Evolutionary conservation across 805 yeast species (phyloP).

Genomic region (Saturnispora silvae): DNA sequence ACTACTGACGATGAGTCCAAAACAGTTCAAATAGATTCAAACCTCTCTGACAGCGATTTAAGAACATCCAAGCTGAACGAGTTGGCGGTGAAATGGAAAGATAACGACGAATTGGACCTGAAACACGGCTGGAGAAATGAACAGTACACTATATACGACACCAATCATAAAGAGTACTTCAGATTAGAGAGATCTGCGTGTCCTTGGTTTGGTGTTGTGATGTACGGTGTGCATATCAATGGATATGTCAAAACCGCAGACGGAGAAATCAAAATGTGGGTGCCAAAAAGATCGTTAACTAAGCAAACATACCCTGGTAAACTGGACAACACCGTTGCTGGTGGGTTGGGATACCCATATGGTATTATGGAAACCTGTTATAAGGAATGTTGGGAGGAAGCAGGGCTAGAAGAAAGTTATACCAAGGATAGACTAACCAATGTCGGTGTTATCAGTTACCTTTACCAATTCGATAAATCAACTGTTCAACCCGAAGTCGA

Average conservation of each 20-base stretch:
- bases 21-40: conserved; percentile 23
- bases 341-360: conserved; percentile 80
- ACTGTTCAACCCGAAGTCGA: conserved; percentile 87
- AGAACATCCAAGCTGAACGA: conserved; percentile 32
- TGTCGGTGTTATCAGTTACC: conserved; percentile 63
- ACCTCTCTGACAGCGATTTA: conserved; percentile 29
- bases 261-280: conserved; percentile 54
- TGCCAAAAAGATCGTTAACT: conserved; percentile 66
- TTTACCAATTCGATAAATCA: conserved; percentile 30
- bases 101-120: conserved; percentile 27
- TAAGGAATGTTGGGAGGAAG: conserved; percentile 88
- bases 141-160: conserved; percentile 59
- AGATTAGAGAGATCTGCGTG: conserved; percentile 73
- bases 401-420: conserved; percentile 52
- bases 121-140: conserved; percentile 80
- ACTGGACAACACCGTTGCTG: conserved; percentile 92
- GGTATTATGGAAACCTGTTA: conserved; percentile 66
- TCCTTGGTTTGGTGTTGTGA: conserved; percentile 71
- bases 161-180: conserved; percentile 46
- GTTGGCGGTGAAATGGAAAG: conserved; percentile 34
- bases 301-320: conserved; percentile 86
- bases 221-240: conserved; percentile 82
- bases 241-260: conserved; percentile 47
- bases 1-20: conserved; percentile 19
- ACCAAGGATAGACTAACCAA: conserved; percentile 35